Evolutionary conservation across 2,329 filamentous ascomycete genomes (phyloP), one percentile per base, ranked within the genome.

Genomic region (Cryoendolithus antarcticus): DNA sequence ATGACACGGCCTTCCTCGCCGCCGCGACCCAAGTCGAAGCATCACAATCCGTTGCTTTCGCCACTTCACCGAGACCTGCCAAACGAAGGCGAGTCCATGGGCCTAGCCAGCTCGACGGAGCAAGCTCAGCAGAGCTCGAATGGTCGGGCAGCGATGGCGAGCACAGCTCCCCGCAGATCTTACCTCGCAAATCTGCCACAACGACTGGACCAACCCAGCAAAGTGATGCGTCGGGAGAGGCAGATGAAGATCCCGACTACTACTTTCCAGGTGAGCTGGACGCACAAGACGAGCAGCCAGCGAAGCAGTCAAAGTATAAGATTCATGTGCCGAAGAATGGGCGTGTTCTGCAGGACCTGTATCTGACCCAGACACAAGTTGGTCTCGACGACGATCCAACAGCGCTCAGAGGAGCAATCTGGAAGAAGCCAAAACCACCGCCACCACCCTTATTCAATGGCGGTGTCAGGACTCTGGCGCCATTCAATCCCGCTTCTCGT

Each of bases 381-480:
- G 49, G 47, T 9, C 42, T 58, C 3, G 55, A 57, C 37, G 63
- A 63, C 15, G 59, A 62, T 27, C 64, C 65, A 2, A 62, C 63
- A 52, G 60, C 57, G 34, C 58, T 68, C 35, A 54, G 66, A 43
- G 66, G 66, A n/a, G 60, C 66, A 10, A 62, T 69, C 43, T 70
- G 66, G 66, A 63, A 64, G 41, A 66, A 65, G 48, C 55, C 58
- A 30, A 48, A 48, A 15, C 45, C 44, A 19, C 44, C 47, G 6
- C 45, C 48, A 9, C 44, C 42, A n/a, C 42, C 48, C 30, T 35
- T 42, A 9, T 37, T 48, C 19, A 48, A 52, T 33, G 40, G 24
- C 7, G 24, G 24, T 2, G 24, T 8, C 24, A 27, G 24, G 24
- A 27, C 24, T 27, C 24, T 27, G 24, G 24, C 24, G 7, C 24